Percentiles rank a stretch among this genome's conserved stretches.
These are phyloP conservation scores for Phanerochaete sordida DNA, from an alignment of 768 basidiomycete genomes.

Conservation along the genomic window DNA sequence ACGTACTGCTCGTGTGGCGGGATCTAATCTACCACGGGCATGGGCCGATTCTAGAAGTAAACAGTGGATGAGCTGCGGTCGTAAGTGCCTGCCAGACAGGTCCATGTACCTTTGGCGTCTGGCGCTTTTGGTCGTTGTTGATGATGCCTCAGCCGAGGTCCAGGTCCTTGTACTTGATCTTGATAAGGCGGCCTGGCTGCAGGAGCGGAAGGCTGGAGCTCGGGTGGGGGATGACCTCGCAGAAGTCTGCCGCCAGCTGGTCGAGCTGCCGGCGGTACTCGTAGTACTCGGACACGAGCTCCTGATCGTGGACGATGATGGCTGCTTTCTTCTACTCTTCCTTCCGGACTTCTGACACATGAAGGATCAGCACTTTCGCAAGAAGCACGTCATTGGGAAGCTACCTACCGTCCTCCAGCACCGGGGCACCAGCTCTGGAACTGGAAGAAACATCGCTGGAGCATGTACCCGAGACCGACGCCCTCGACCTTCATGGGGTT, in stretches of 20 bases:
- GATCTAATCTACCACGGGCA: conserved; percentile 63
- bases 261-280: conserved; percentile 91
- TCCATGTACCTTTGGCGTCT: conserved; percentile 72
- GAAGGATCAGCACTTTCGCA: no score
- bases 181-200: conserved; percentile 88
- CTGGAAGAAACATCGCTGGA: conserved; percentile 96
- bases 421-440: conserved; percentile 95
- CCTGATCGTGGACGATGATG: conserved; percentile 81
- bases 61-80: neutral
- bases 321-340: conserved; percentile 65
- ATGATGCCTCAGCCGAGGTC: conserved; percentile 98
- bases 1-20: conserved; percentile 90
- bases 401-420: conserved; percentile 72
- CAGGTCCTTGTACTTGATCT: conserved; percentile 77
- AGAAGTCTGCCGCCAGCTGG: conserved; percentile 83
- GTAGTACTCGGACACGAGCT: conserved; percentile 84
- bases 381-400: no score
- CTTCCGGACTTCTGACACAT: conserved; percentile 69
- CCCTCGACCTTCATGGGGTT: conserved; percentile 99
- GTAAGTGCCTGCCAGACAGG: neutral
- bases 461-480: conserved; percentile 96
- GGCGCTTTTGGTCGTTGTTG: conserved; percentile 86
- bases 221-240: conserved; percentile 91
- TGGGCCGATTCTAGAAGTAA: conserved; percentile 52
- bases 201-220: conserved; percentile 94